Evolutionary conservation across 2,329 filamentous ascomycete species (phyloP).

Genomic region (Claviceps arundinis): DNA sequence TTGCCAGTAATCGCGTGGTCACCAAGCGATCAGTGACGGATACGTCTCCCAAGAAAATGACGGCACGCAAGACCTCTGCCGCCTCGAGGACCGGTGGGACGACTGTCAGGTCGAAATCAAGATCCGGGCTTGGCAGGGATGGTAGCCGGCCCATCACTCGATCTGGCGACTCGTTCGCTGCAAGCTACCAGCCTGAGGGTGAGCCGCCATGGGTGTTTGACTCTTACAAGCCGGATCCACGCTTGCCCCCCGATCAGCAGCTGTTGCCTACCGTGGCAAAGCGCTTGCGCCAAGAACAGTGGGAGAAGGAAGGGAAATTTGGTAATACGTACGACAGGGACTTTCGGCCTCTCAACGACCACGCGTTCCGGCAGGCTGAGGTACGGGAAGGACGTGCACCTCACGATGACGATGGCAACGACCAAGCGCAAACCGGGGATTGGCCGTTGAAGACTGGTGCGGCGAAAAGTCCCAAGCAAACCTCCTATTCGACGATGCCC

Average conservation of each 20-base stretch:
- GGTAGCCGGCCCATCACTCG: constrained; percentile 46
- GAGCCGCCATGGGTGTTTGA: constrained; percentile 92
- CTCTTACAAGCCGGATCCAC: constrained; percentile 91
- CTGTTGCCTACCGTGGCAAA: constrained; percentile 88
- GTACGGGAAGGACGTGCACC: constrained; percentile 18
- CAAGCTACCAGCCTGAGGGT: constrained; percentile 65
- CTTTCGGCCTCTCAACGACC: constrained; percentile 68
- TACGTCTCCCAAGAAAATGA: constrained; percentile 39
- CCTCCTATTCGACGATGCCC: constrained; percentile 49
- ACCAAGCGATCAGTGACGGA: constrained; percentile 34
- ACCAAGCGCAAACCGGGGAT: constrained; percentile 26
- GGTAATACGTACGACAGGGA: constrained; percentile 78
- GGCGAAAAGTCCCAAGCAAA: constrained; percentile 33
- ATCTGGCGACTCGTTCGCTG: constrained; percentile 39
- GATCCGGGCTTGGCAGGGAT: constrained; percentile 40
- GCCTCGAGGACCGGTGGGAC: constrained; percentile 27
- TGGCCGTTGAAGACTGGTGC: constrained; percentile 44
- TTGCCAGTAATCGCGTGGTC: constrained; percentile 11
- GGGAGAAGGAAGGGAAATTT: constrained; percentile 83
- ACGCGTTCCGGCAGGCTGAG: constrained; percentile 35
- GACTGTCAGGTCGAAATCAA: constrained; percentile 46
- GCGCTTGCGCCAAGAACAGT: constrained; percentile 83
- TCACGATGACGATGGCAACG: constrained; percentile 15
- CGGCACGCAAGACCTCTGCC: constrained; percentile 31
- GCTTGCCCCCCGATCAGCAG: constrained; percentile 87